Evolutionary conservation across 2,329 filamentous ascomycete genomes (phyloP).

Genomic region (Hymenoscyphus infarciens): DNA sequence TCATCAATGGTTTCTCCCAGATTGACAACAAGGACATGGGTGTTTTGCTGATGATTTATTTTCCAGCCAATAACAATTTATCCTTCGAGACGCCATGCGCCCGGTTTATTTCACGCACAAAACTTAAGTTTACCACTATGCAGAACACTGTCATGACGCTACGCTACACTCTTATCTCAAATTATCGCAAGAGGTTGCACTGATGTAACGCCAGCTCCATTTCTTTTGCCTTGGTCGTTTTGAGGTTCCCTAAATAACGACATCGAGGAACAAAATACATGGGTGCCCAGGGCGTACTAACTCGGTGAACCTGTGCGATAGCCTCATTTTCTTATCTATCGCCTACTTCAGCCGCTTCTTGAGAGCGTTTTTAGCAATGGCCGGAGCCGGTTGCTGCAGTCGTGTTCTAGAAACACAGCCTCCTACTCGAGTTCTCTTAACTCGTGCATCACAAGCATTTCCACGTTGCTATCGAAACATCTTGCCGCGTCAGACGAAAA

Average conservation of each 20-base stretch:
- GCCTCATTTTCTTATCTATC: background rate
- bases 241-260: background rate
- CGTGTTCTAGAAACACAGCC: too few species aligned
- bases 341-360: background rate
- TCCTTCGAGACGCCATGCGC: background rate
- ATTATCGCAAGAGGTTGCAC: background rate
- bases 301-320: background rate
- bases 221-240: background rate
- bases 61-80: background rate
- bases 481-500: constrained; percentile 13
- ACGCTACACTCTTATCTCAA: constrained; percentile 2
- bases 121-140: background rate
- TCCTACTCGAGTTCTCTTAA: too few species aligned
- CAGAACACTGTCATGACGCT: too few species aligned
- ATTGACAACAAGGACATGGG: background rate
- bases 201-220: background rate
- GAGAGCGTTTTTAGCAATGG: too few species aligned
- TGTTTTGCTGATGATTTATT: background rate
- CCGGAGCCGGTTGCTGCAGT: too few species aligned
- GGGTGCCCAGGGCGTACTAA: background rate
- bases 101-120: background rate
- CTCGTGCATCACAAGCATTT: background rate
- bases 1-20: background rate
- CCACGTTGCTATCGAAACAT: background rate
- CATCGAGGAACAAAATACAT: background rate